Evolutionary conservation across 306 rosid species (phyloP).

Genomic region (Gillenia trifoliata): DNA sequence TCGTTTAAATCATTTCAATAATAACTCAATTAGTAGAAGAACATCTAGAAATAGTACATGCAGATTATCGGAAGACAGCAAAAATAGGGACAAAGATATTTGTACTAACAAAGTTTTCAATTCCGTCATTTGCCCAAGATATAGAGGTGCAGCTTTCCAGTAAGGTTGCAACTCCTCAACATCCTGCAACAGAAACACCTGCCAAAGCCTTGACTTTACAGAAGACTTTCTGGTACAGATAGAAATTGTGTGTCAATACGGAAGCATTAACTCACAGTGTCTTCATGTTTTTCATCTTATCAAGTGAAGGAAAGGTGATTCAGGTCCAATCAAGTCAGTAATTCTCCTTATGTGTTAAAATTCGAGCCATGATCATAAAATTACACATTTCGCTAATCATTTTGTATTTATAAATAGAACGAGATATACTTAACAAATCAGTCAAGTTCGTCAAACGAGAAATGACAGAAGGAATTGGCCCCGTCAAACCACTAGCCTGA

Average conservation of each 20-base stretch:
- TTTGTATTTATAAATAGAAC: too few relatives aligned
- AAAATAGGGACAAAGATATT: not conserved
- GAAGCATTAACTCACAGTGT: constrained; percentile 38
- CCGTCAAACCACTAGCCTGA: constrained; percentile 72
- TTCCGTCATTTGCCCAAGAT: constrained; percentile 32
- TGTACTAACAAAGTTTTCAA: constrained; percentile 49
- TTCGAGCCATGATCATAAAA: not conserved
- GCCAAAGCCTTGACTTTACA: not conserved
- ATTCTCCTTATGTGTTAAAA: constrained; percentile 59
- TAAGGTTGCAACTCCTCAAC: constrained; percentile 65
- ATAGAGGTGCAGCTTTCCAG: constrained; percentile 45
- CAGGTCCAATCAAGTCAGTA: constrained; percentile 60
- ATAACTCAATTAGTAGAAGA: too few relatives aligned
- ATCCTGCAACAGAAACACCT: constrained; percentile 44
- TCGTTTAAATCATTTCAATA: too few relatives aligned
- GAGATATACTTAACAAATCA: constrained; percentile 49
- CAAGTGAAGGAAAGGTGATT: constrained; percentile 49
- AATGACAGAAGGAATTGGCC: constrained; percentile 69
- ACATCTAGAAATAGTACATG: too few relatives aligned
- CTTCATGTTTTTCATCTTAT: constrained; percentile 26
- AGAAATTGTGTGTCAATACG: not conserved
- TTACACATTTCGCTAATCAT: not conserved
- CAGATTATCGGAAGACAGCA: not conserved
- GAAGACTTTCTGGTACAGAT: not conserved
- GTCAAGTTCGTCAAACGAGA: constrained; percentile 34